Percentiles rank a stretch among this genome's conserved stretches.
phyloP scores from a whole-genome alignment of 2,329 filamentous ascomycete species.

The Colletotrichum destructivum region DNA sequence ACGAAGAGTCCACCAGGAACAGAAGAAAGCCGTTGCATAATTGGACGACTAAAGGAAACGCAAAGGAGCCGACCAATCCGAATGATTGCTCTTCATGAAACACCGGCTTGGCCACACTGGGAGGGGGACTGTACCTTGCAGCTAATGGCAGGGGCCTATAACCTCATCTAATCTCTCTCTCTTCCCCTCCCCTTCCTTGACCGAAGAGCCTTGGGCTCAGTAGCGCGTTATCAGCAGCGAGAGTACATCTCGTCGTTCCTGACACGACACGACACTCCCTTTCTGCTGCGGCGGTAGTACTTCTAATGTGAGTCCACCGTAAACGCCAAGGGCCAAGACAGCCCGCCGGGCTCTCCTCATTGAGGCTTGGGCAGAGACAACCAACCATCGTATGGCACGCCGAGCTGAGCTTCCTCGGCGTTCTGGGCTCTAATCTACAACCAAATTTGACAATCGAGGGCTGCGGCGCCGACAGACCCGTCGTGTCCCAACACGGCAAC shows the following conservation, averaged over 20 bases:
- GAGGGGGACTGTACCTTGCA: slow-evolving; percentile 36
- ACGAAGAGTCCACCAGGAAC: slow-evolving; percentile 6
- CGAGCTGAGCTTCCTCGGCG: slow-evolving; percentile 35
- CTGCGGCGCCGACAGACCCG: slow-evolving; percentile 22
- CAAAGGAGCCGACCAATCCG: slow-evolving; percentile 33
- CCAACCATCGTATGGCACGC: slow-evolving; percentile 38
- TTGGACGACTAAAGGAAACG: slow-evolving; percentile 35
- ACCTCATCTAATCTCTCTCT: slow-evolving; percentile 23
- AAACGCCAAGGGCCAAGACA: slow-evolving; percentile 35
- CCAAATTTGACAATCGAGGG: slow-evolving; percentile 29
- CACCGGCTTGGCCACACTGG: slow-evolving; percentile 30
- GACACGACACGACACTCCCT: background rate
- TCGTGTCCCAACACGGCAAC: slow-evolving; percentile 14
- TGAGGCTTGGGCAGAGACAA: slow-evolving; percentile 17
- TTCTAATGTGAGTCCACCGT: slow-evolving; percentile 13
- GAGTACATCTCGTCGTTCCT: slow-evolving; percentile 16
- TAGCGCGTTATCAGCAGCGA: background rate
- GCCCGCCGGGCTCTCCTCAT: slow-evolving; percentile 13
- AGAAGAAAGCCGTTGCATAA: slow-evolving; percentile 29
- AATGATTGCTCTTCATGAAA: slow-evolving; percentile 31
- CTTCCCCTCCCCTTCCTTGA: background rate
- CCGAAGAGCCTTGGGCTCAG: slow-evolving; percentile 4
- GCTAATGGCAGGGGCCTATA: slow-evolving; percentile 23
- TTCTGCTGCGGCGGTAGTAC: background rate
- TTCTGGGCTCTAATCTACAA: slow-evolving; percentile 43